These are phyloP conservation scores for Vitis vinifera DNA, from an alignment of 164 flowering plant genomes.

Conservation along the genomic window ASM3070453v1 NC_081805.1:3224501-3225000, in stretches of 20 bases:
- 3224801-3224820: conserved; percentile 84
- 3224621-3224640: conserved; percentile 62
- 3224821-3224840: conserved; percentile 88
- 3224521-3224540: conserved; percentile 54
- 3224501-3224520: not conserved
- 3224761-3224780: conserved; percentile 47
- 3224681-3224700: conserved; percentile 2
- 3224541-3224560: conserved; percentile 79
- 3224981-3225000: not conserved
- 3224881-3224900: conserved; percentile 94
- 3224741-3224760: not conserved
- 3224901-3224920: conserved; percentile 94
- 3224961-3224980: conserved; percentile 6
- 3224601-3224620: conserved; percentile 74
- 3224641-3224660: conserved; percentile 70
- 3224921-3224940: conserved; percentile 84
- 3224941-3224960: conserved; percentile 71
- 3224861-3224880: conserved; percentile 81
- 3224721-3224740: not conserved
- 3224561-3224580: conserved; percentile 76
- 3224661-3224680: conserved; percentile 92
- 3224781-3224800: conserved; percentile 95
- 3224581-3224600: conserved; percentile 78
- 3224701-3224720: not conserved
- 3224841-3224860: conserved; percentile 72